Evolutionary conservation across 116 monocot genomes (phyloP).

Genomic region (Trichopus zeylanicus): DNA sequence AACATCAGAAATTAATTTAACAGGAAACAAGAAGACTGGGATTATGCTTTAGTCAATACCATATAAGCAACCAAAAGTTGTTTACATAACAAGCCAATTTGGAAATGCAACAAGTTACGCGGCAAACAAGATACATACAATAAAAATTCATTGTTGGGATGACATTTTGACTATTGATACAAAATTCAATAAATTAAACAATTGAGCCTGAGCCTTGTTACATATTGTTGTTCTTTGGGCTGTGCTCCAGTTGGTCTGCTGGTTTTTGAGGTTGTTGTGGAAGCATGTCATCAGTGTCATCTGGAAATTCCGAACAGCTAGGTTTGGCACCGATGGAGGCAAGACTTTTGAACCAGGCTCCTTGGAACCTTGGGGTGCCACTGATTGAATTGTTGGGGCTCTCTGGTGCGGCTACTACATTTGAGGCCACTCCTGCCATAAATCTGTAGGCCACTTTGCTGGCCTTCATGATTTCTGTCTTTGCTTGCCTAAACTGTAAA

Average conservation of each 20-base stretch:
- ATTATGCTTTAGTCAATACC: too few species aligned
- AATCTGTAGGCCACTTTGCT: constrained; percentile 87
- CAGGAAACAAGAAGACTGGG: too few species aligned
- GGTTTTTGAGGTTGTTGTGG: background rate
- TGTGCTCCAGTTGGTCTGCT: background rate
- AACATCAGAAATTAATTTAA: too few species aligned
- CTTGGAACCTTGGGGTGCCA: constrained; percentile 39
- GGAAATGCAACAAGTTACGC: too few species aligned
- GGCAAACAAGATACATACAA: too few species aligned
- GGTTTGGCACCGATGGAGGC: constrained; percentile 50
- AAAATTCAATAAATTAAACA: background rate
- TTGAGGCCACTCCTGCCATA: constrained; percentile 57
- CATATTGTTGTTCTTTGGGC: background rate
- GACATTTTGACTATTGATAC: too few species aligned
- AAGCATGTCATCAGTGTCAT: background rate
- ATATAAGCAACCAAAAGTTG: too few species aligned
- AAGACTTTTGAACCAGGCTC: constrained; percentile 56
- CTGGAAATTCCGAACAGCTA: background rate
- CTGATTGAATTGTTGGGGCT: constrained; percentile 28
- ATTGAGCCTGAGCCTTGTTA: background rate
- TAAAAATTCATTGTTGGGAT: too few species aligned
- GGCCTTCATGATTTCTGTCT: constrained; percentile 58
- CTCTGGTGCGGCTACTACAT: constrained; percentile 20
- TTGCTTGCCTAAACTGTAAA: constrained; percentile 79
- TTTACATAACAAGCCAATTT: too few species aligned